Base-by-base conservation (phyloP, 345 rosid species). In the Populus euphratica region DNA sequence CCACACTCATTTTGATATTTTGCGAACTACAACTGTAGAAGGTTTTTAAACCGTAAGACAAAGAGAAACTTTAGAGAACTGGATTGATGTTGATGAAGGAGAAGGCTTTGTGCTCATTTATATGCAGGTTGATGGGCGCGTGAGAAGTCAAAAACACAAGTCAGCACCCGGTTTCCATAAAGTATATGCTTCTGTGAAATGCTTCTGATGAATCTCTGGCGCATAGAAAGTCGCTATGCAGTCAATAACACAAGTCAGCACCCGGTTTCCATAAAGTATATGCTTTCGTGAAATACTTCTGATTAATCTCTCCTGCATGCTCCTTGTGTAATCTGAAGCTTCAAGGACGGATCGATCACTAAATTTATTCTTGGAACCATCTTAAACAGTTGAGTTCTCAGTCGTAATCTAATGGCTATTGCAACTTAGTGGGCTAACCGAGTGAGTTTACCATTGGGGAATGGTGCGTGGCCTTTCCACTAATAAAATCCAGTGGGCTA, bases 1-100 rank as follows among this genome's bases (percentile, higher is more conserved):
- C 89, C 59, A 86, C 87, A 12, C 89, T 86, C 89, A 86, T 86
- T 61, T 47, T 76, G 52, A 29, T 52, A 16, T 3, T 13, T 47
- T 13, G 0, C 50, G 11, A 44, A 13, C 50, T 47, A 47, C 18
- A 47, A 47, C 29, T 36, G 21, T 0, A n/a, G 52, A 54, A 12
- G 31, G 3, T 23, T 10, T 18, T 2, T 1, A 68, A 33, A 68
- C 44, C 12, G 29, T 6, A 10, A 38, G 10, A 17, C 23, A 9
- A 38, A 41, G 31, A 11, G 49, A 23, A 12, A 52, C 11, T 23
- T 38, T 11, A 23, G 25, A 36, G 63, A 56, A 56, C 2, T n/a
- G 10, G n/a, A 1, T 8, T 1, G 23, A 20, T 18, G 38, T 20
- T 35, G 70, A 8, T 2, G 41, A 8, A 65, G 70, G 13, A 67